Conservation (phyloP, 345 rosid species). For the Arabis alpina region DNA sequence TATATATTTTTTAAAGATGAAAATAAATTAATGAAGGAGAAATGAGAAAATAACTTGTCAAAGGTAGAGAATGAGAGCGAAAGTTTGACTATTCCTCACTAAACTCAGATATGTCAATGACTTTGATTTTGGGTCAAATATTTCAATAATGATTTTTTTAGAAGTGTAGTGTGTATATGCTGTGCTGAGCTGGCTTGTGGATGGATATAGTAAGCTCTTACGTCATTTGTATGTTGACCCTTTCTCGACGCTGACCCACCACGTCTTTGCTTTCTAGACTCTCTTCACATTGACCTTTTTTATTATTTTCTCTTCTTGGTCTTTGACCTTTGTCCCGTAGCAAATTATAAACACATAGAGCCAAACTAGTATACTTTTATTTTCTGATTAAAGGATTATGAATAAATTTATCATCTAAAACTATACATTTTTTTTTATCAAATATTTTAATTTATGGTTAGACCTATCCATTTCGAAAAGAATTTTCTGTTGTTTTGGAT, state of each 20-base stretch:
- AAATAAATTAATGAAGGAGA: neutral
- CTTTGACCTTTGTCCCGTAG: slow-evolving; percentile 22
- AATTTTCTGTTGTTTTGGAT: too few species aligned
- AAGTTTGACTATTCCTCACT: slow-evolving; percentile 8
- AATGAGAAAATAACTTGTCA: slow-evolving; percentile 14
- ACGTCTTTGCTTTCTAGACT: slow-evolving; percentile 20
- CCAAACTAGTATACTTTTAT: too few species aligned
- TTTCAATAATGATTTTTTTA: slow-evolving; percentile 23
- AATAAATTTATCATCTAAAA: too few species aligned
- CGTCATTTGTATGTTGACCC: slow-evolving; percentile 31
- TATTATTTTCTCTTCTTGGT: slow-evolving; percentile 5
- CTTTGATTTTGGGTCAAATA: neutral
- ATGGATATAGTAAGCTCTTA: slow-evolving; percentile 20
- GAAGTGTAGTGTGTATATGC: slow-evolving; percentile 15
- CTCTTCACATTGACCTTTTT: slow-evolving; percentile 22
- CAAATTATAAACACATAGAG: neutral
- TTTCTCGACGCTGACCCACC: slow-evolving; percentile 38
- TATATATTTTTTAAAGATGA: neutral
- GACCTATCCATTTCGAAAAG: too few species aligned
- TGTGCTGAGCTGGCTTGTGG: slow-evolving; percentile 26
- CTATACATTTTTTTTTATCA: too few species aligned
- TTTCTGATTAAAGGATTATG: too few species aligned
- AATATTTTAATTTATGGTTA: too few species aligned
- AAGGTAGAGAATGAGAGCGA: slow-evolving; percentile 10
- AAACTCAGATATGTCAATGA: slow-evolving; percentile 15